These are phyloP conservation scores for Thalassiosira oceanica DNA, from an alignment of 352 stramenopile genomes.

Conservation along the genomic window DNA sequence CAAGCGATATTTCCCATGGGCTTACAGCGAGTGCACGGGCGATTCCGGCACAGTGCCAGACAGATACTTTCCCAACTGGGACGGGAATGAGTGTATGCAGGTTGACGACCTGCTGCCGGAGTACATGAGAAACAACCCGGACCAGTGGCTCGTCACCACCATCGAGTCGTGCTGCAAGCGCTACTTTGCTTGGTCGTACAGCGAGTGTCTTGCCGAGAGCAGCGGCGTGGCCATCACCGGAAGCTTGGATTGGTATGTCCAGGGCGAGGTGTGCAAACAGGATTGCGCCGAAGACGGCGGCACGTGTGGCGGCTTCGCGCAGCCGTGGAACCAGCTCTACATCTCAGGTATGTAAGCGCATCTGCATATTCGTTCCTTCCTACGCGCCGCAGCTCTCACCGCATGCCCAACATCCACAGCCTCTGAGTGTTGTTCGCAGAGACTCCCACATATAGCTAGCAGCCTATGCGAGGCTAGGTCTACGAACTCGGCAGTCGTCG, in stretches of 20 bases:
- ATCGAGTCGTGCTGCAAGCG: slow-evolving; percentile 14
- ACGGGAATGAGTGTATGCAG: background rate
- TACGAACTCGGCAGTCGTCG: background rate
- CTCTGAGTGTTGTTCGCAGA: background rate
- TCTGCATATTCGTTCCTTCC: no score
- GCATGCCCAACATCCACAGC: no score
- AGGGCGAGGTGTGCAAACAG: slow-evolving; percentile 5
- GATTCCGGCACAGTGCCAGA: background rate
- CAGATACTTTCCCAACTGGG: slow-evolving; percentile 14
- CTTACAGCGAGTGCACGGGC: background rate
- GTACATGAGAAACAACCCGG: slow-evolving; percentile 13
- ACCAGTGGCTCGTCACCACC: slow-evolving; percentile 2
- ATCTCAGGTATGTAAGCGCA: no score
- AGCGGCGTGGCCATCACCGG: background rate
- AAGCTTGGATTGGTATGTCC: slow-evolving; percentile 9
- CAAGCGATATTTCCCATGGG: slow-evolving; percentile 6
- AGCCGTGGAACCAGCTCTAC: slow-evolving; percentile 9
- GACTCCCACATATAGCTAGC: background rate
- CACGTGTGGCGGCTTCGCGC: slow-evolving; percentile 1
- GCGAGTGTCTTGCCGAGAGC: background rate
- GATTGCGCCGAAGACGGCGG: slow-evolving; percentile 3
- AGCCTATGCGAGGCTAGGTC: background rate
- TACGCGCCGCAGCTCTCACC: no score
- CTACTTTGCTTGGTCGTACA: slow-evolving; percentile 3
- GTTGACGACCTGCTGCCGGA: background rate